A percentile compares a stretch with the other conserved stretches of the same genome.
These are phyloP conservation scores for Colletotrichum lini DNA, from an alignment of 2,329 filamentous ascomycete species.

Conservation along the genomic window DNA sequence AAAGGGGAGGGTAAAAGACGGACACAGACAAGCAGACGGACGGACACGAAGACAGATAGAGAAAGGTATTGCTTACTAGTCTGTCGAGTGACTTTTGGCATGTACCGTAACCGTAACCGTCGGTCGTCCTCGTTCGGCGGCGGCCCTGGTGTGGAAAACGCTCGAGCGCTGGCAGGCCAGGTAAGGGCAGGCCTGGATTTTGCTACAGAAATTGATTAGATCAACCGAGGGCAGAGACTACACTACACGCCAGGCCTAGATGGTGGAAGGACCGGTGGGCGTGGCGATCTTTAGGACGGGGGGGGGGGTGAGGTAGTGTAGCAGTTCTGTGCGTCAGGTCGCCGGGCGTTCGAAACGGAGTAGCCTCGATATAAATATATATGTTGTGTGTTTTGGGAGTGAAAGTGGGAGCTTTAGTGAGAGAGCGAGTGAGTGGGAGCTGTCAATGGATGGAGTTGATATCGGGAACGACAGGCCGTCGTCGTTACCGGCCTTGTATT, in stretches of 20 bases:
- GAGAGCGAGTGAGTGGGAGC: background rate
- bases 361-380: constrained; percentile 42
- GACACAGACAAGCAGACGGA: background rate
- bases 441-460: constrained; percentile 10
- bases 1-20: constrained; percentile 37
- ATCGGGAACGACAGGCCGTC: background rate
- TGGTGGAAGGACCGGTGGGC: constrained; percentile 39
- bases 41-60: background rate
- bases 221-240: constrained; percentile 44
- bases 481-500: constrained; percentile 7
- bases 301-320: constrained; percentile 17
- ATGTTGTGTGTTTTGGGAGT: constrained; percentile 21
- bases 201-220: constrained; percentile 47
- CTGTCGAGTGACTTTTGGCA: constrained; percentile 45
- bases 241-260: constrained; percentile 40
- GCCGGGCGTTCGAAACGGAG: constrained; percentile 38
- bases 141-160: constrained; percentile 36
- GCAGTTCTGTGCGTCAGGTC: constrained; percentile 42
- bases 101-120: constrained; percentile 32
- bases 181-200: constrained; percentile 41
- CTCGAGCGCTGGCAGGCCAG: constrained; percentile 44
- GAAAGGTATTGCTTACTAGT: background rate
- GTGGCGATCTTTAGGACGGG: constrained; percentile 43
- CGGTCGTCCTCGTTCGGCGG: constrained; percentile 23
- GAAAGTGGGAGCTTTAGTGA: background rate